phyloP scores from a whole-genome alignment of 2,329 filamentous ascomycete species.

The Aspergillus fumigatiaffinis region DNA sequence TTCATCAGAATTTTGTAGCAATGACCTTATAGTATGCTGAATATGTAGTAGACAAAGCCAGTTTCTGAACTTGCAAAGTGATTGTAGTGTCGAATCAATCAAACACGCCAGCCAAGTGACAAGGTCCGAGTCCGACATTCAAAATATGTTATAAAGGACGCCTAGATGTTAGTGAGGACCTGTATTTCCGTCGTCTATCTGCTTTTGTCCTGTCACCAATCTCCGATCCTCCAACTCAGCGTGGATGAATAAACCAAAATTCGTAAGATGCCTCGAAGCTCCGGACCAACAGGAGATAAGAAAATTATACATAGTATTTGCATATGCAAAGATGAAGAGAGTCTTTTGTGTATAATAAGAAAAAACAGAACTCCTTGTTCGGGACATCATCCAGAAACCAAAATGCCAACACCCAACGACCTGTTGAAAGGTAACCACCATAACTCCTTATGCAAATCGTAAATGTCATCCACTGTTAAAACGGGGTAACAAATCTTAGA shows the following conservation, averaged over 20 bases:
- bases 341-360: conserved; percentile 9
- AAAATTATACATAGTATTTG: conserved; percentile 3
- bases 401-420: conserved; percentile 26
- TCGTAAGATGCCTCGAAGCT: background rate
- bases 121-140: background rate
- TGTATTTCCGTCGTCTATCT: background rate
- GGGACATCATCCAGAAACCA: conserved; percentile 2
- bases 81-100: background rate
- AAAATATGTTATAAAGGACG: background rate
- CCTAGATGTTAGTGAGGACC: background rate
- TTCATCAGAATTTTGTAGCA: background rate
- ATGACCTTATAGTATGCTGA: background rate
- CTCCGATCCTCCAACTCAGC: background rate
- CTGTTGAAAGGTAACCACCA: conserved; percentile 41
- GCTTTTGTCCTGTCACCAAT: background rate
- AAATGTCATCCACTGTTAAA: conserved; percentile 24
- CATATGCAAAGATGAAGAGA: background rate
- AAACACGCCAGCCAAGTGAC: background rate
- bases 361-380: conserved; percentile 8
- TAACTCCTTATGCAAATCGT: conserved; percentile 31
- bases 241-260: background rate
- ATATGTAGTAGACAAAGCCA: background rate
- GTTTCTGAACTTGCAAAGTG: background rate
- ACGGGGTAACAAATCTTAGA: conserved; percentile 13
- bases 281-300: background rate